Base-by-base conservation (phyloP, 257 asterid species). In the Verbena officinalis region DNA sequence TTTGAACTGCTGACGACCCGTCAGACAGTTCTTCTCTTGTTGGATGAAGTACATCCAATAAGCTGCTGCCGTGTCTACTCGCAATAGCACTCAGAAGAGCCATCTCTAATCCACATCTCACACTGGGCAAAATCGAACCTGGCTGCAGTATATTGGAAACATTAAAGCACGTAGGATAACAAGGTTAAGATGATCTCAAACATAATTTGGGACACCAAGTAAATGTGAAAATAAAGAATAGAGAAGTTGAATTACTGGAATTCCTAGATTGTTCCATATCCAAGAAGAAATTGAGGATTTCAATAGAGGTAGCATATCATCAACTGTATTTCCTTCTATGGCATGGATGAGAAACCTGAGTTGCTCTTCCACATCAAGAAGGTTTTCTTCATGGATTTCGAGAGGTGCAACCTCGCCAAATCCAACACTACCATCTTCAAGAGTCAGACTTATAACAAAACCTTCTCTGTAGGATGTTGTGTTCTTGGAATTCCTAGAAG, bases 351-450 rank as follows among this genome's bases (percentile, higher is more conserved):
- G 86, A 76, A 86, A 90, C 72, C 75, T 84, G 63, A 94, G 95
- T 72, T 90, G 99, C 77, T 94, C 96, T 79, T 90, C 95, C 57
- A 90, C 95, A 64, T 88, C 96, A 55, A 71, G 77, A 70, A 90
- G 66, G 64, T 80, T 86, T 69, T 90, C 97, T 70, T 70, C 58
- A 75, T 88, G 97, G 74, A 84, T 90, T 77, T 88, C 96, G 65
- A 90, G 90, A 58, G 99, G 99, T 21, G 99, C 96, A 56, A 94
- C 99, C 96, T 94, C 99, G 33, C 99, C 99, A 52, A 73, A 81
- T 48, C 99, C 99, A 50, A 77, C 73, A 68, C 83, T 80, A 59
- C 97, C 99, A 76, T 86, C 96, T 53, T 88, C 93, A 61, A 94
- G 92, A 65, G 76, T 67, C 76, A 94, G 44, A 53, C 83, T 66